A percentile compares a stretch with the other conserved stretches of the same genome.
phyloP scores from a whole-genome alignment of 805 yeast genomes.

The Metschnikowia santaceciliae region DNA sequence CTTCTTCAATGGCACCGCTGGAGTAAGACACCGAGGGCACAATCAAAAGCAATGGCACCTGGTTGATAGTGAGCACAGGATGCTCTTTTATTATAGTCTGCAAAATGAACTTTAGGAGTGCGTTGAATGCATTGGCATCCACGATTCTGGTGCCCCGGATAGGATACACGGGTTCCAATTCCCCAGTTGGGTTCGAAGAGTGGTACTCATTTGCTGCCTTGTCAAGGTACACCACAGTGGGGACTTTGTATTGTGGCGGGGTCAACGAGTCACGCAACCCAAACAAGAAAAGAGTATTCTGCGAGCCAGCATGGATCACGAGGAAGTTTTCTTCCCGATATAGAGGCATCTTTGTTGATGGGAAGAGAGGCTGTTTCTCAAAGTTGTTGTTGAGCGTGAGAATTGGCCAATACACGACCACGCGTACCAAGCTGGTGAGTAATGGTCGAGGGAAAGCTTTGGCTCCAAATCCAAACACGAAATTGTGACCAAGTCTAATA shows the following conservation, averaged over 20 bases:
- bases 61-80: slow-evolving; percentile 50
- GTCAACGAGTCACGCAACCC: slow-evolving; percentile 74
- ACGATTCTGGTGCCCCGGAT: slow-evolving; percentile 60
- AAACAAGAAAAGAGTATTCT: slow-evolving; percentile 67
- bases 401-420: slow-evolving; percentile 2
- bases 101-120: slow-evolving; percentile 45
- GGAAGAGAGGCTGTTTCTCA: neutral
- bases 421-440: neutral
- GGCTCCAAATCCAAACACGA: too few relatives aligned
- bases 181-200: slow-evolving; percentile 24
- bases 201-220: slow-evolving; percentile 34
- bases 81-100: slow-evolving; percentile 36
- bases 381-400: slow-evolving; percentile 1
- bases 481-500: too few relatives aligned
- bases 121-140: slow-evolving; percentile 67
- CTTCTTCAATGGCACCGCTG: slow-evolving; percentile 57
- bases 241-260: slow-evolving; percentile 72
- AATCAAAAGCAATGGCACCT: slow-evolving; percentile 67
- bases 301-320: slow-evolving; percentile 78
- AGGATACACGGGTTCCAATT: slow-evolving; percentile 52
- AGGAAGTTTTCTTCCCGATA: slow-evolving; percentile 43
- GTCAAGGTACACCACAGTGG: slow-evolving; percentile 67
- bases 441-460: too few relatives aligned
- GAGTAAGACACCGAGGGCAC: slow-evolving; percentile 66
- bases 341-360: slow-evolving; percentile 32